These are phyloP conservation scores for Miscanthus lutarioriparius DNA, from an alignment of 176 grass and related monocot species.

Conservation along the genomic window DNA sequence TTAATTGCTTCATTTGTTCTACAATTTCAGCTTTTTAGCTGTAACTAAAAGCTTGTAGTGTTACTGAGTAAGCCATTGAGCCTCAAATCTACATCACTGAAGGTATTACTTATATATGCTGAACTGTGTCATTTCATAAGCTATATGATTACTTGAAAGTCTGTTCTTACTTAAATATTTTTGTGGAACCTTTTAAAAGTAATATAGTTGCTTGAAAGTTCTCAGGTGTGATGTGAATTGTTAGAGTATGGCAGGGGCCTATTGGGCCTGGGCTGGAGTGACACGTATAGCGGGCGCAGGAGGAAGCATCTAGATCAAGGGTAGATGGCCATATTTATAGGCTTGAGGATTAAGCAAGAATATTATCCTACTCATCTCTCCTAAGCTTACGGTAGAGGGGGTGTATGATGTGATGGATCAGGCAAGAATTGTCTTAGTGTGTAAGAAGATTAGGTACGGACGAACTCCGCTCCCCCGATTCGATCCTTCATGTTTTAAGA, in stretches of 20 bases:
- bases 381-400: too few species aligned
- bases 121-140: conserved; percentile 1
- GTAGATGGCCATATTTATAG: too few species aligned
- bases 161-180: conserved; percentile 13
- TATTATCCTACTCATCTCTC: too few species aligned
- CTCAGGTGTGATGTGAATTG: background rate
- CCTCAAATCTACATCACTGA: background rate
- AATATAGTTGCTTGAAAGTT: conserved; percentile 17
- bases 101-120: background rate
- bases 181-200: background rate
- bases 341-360: too few species aligned
- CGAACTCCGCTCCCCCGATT: background rate
- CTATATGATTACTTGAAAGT: background rate
- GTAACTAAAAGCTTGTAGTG: background rate
- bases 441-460: background rate
- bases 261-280: too few species aligned
- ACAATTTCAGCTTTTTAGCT: background rate
- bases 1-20: background rate
- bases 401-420: too few species aligned
- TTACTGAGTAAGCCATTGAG: background rate
- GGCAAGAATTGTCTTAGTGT: too few species aligned
- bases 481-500: background rate
- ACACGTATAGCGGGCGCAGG: too few species aligned
- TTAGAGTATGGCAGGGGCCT: too few species aligned
- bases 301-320: too few species aligned